phyloP scores from a whole-genome alignment of 768 basidiomycete genomes.

The Harrya chromipes region DNA sequence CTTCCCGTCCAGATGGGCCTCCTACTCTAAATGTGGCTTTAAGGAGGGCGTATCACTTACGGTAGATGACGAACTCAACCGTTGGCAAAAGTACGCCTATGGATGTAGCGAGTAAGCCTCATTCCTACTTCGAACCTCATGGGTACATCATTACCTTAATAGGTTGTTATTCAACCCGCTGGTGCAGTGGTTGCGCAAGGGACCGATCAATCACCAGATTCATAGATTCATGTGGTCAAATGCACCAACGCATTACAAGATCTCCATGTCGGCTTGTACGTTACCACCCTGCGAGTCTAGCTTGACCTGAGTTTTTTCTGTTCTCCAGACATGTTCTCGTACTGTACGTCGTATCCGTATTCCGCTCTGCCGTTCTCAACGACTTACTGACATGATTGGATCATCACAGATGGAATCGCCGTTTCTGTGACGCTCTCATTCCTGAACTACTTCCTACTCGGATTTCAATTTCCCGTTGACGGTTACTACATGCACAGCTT shows the following conservation, averaged over 20 bases:
- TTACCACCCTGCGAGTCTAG: constrained; percentile 7
- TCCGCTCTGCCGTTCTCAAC: background rate
- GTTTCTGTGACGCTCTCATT: constrained; percentile 62
- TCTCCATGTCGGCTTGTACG: constrained; percentile 55
- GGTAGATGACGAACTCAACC: constrained; percentile 84
- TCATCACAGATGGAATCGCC: constrained; percentile 49
- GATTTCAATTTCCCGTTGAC: constrained; percentile 69
- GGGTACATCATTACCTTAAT: constrained; percentile 17
- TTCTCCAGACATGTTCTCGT: constrained; percentile 46
- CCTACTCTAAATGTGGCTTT: constrained; percentile 81
- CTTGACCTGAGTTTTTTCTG: background rate
- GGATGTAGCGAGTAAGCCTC: constrained; percentile 53
- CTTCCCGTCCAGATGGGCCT: constrained; percentile 54
- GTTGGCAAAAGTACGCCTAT: constrained; percentile 90
- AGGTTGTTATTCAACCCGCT: constrained; percentile 86
- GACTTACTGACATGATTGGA: background rate
- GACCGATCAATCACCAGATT: constrained; percentile 82
- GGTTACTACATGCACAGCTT: constrained; percentile 77
- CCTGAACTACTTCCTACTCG: constrained; percentile 73
- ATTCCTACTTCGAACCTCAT: constrained; percentile 7
- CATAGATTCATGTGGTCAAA: constrained; percentile 72
- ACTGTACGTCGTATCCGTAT: constrained; percentile 35
- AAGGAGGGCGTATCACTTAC: constrained; percentile 91
- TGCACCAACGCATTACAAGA: constrained; percentile 81
- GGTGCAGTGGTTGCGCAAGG: constrained; percentile 69